Base-by-base conservation (phyloP, 2,329 filamentous ascomycete species). In the Diaporthe citrichinensis region DNA sequence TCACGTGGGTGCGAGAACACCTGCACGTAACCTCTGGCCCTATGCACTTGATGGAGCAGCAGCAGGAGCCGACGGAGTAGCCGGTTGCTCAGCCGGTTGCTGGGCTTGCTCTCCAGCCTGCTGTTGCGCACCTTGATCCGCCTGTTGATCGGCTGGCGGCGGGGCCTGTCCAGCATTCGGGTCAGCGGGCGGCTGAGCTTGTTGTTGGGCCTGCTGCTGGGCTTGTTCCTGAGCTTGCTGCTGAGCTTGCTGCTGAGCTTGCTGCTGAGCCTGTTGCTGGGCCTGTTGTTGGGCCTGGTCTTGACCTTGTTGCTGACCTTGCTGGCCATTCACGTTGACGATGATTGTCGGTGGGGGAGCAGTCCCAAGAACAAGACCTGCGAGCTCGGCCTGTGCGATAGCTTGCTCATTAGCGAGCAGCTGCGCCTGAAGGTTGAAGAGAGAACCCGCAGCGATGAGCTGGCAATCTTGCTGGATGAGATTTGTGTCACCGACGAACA, bases 401-500 rank as follows among this genome's bases (percentile, higher is more conserved):
- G 83, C 79, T 67, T 82, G 77, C 39, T 74, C 81, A 25, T 28
- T 53, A 14, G 80, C 80, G 14, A 83, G 67, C 39, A 81, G 76
- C 25, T 77, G 74, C 20, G 73, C 75, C 75, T 74, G 74, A 78
- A 83, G 77, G 76, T 81, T 80, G 74, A 82, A 79, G 46, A 83
- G 81, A 8, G 80, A 81, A 51, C 79, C 80, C 49, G 71, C 71
- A 59, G 77, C 77, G 49, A 79, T 82, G 65, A 81, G 80, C 14
- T 79, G 78, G 76, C 83, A 85, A 77, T 85, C 84, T 62, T 77
- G 75, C 69, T 79, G 78, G 76, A 86, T 83, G 39, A 79, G 79
- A 62, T 72, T 78, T 28, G 82, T 78, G 78, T 81, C 82, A 75
- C 83, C 82, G 25, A 85, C 82, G 55, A 86, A 82, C 28, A 85